Evolutionary conservation across 2,329 filamentous ascomycete species (phyloP).

Genomic region (Monilinia polystroma): DNA sequence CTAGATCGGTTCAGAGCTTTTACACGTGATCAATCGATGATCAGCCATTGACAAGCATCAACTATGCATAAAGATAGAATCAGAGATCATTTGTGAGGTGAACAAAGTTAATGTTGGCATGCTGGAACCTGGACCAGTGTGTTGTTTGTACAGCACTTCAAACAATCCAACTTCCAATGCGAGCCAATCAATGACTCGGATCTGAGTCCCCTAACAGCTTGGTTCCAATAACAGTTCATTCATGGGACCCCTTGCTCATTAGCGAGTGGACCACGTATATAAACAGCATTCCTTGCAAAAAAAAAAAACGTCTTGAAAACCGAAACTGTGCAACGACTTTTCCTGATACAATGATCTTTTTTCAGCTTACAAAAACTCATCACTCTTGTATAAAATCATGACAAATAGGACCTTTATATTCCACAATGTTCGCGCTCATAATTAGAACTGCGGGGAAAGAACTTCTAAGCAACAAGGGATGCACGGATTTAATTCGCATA

Average conservation of each 20-base stretch:
- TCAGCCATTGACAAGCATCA: neutral
- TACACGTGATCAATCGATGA: neutral
- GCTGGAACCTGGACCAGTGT: slow-evolving; percentile 8
- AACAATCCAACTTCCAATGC: neutral
- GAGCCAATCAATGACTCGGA: slow-evolving; percentile 1
- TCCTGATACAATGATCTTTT: slow-evolving; percentile 5
- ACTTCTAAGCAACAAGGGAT: slow-evolving; percentile 13
- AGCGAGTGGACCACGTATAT: slow-evolving; percentile 24
- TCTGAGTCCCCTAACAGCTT: neutral
- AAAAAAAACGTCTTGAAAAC: neutral
- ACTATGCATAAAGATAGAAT: neutral
- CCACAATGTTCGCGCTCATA: slow-evolving; percentile 2
- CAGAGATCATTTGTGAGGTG: neutral
- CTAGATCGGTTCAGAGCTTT: too few species aligned
- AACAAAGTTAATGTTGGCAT: neutral
- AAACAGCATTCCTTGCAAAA: slow-evolving; percentile 15
- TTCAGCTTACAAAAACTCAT: slow-evolving; percentile 1
- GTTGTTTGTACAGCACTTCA: slow-evolving; percentile 12
- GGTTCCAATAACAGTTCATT: slow-evolving; percentile 13
- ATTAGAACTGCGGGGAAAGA: slow-evolving; percentile 13
- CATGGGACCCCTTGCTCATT: slow-evolving; percentile 15
- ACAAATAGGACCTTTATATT: slow-evolving; percentile 1
- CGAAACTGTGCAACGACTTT: slow-evolving; percentile 7
- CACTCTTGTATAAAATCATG: slow-evolving; percentile 1
- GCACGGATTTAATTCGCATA: slow-evolving; percentile 16